Evolutionary conservation across 2,329 filamentous ascomycete genomes (phyloP).

Genomic region (Gnomoniopsis sp.): DNA sequence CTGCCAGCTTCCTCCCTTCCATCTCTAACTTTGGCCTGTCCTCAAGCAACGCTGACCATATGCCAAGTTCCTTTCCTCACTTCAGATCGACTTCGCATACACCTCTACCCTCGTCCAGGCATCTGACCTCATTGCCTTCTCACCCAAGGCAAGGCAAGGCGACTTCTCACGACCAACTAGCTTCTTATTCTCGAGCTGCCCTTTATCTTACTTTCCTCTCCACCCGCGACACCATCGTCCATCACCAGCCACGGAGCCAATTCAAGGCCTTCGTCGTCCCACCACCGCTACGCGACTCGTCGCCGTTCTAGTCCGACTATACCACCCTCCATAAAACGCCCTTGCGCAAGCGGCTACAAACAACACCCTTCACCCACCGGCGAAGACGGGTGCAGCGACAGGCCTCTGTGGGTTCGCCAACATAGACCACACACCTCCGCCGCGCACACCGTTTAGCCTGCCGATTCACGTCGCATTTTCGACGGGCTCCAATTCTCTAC

Average conservation of each 20-base stretch:
- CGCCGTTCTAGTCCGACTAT: constrained; percentile 47
- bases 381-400: constrained; percentile 34
- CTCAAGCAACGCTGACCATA: constrained; percentile 11
- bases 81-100: constrained; percentile 11
- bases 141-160: background rate
- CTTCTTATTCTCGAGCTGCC: constrained; percentile 4
- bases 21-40: constrained; percentile 3
- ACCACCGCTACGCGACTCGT: constrained; percentile 43
- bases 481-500: constrained; percentile 9
- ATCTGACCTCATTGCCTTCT: constrained; percentile 1
- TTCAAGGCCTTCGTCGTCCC: constrained; percentile 39
- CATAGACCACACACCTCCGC: constrained; percentile 30
- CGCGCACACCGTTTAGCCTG: constrained; percentile 32
- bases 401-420: constrained; percentile 31
- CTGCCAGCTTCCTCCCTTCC: background rate
- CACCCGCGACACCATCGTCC: constrained; percentile 27
- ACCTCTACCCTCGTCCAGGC: background rate
- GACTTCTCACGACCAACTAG: background rate
- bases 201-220: background rate
- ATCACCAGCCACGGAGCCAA: constrained; percentile 47
- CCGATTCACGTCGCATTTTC: constrained; percentile 19
- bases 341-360: constrained; percentile 23
- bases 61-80: background rate
- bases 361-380: constrained; percentile 16
- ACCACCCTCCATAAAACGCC: constrained; percentile 50